Percentiles rank a stretch among this genome's conserved stretches.
These are phyloP conservation scores for Colletotrichum shisoi DNA, from an alignment of 2,329 filamentous ascomycete species.

Conservation along the genomic window DNA sequence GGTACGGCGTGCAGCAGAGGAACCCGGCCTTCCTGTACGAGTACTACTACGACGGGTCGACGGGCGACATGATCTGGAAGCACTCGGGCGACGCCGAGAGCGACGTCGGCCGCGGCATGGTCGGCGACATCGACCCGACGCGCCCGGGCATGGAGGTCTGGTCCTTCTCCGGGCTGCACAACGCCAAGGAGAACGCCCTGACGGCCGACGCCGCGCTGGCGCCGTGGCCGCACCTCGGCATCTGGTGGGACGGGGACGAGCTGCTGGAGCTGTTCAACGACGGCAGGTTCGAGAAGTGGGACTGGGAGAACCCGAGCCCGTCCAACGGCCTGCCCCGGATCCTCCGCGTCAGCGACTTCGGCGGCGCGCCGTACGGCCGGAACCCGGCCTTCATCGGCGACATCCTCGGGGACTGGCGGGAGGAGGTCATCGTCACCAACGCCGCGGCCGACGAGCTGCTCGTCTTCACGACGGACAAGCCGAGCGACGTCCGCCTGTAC, in stretches of 20 bases:
- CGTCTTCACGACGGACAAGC: conserved; percentile 42
- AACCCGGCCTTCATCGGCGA: conserved; percentile 41
- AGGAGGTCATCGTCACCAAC: conserved; percentile 41
- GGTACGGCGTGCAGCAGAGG: conserved; percentile 41
- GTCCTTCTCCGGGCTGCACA: conserved; percentile 41
- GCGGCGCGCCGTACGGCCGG: conserved; percentile 5
- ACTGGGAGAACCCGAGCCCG: background rate
- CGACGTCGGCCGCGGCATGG: conserved; percentile 40
- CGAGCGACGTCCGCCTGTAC: conserved; percentile 40
- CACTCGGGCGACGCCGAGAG: conserved; percentile 23
- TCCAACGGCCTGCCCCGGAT: conserved; percentile 15
- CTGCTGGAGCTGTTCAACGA: conserved; percentile 43
- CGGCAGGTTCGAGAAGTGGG: conserved; percentile 42
- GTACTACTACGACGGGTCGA: conserved; percentile 42
- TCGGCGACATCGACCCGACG: conserved; percentile 42
- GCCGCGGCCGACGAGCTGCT: conserved; percentile 39
- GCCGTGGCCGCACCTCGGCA: conserved; percentile 30
- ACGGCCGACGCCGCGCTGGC: conserved; percentile 9
- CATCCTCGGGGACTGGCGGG: conserved; percentile 42
- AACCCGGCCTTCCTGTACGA: conserved; percentile 40
- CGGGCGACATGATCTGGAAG: conserved; percentile 40
- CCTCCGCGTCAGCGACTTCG: conserved; percentile 24
- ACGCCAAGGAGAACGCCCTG: conserved; percentile 35
- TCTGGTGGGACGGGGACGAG: conserved; percentile 39
- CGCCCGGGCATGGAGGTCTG: conserved; percentile 41